Evolutionary conservation across 2,329 filamentous ascomycete genomes (phyloP).

Genomic region (Fusarium haematococcum): DNA sequence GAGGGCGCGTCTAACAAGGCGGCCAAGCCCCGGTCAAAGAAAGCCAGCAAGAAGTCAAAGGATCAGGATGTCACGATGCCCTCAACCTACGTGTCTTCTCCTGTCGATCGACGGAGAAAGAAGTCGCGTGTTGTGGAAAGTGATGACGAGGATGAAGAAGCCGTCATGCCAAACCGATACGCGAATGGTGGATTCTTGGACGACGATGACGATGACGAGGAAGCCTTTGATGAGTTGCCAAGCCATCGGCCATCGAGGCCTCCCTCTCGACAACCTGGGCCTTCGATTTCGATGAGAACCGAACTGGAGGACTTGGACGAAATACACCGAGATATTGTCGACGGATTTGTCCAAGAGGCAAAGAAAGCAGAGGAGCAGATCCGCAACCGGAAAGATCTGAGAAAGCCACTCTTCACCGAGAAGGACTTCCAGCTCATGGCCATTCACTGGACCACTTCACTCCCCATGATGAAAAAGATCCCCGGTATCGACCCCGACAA

Average conservation of each 20-base stretch:
- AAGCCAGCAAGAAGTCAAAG: conserved; percentile 52
- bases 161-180: conserved; percentile 60
- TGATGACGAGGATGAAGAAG: conserved; percentile 51
- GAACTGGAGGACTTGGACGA: conserved; percentile 66
- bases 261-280: conserved; percentile 54
- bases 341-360: conserved; percentile 73
- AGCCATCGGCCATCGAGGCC: conserved; percentile 53
- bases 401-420: conserved; percentile 74
- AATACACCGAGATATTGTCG: conserved; percentile 72
- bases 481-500: conserved; percentile 72
- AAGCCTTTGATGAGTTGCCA: conserved; percentile 60
- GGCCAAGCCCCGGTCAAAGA: conserved; percentile 49
- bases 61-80: conserved; percentile 54
- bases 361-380: conserved; percentile 70
- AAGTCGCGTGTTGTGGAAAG: conserved; percentile 41
- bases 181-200: conserved; percentile 62
- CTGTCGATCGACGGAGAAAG: conserved; percentile 53
- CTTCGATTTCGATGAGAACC: conserved; percentile 69
- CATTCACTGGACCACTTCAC: conserved; percentile 72
- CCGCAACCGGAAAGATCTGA: conserved; percentile 68
- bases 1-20: conserved; percentile 47
- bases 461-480: conserved; percentile 73
- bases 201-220: conserved; percentile 52
- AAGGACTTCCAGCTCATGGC: conserved; percentile 79
- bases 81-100: conserved; percentile 65